Percentiles rank a stretch among this genome's conserved stretches.
Conservation (phyloP, 1,139 yeast species). For the Protomyces gravidus region DNA sequence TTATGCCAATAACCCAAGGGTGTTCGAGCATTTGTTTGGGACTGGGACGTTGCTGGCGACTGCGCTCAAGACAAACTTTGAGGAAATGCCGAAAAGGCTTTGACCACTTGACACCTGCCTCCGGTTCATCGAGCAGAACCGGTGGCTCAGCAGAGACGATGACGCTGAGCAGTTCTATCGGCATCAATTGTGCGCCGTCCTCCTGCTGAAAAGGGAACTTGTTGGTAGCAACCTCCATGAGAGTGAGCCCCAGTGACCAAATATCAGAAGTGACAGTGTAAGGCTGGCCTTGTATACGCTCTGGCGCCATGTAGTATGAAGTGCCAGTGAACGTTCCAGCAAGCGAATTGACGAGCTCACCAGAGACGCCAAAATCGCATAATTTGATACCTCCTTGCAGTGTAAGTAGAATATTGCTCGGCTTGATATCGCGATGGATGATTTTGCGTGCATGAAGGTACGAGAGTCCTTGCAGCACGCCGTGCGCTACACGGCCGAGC, state of each 20-base stretch:
- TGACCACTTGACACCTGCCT: slow-evolving; percentile 74
- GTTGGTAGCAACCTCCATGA: slow-evolving; percentile 83
- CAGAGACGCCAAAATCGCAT: slow-evolving; percentile 96
- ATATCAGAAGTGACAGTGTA: slow-evolving; percentile 92
- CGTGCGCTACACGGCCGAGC: slow-evolving; percentile 67
- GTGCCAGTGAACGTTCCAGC: slow-evolving; percentile 97
- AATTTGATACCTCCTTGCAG: slow-evolving; percentile 80
- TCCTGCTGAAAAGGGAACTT: slow-evolving; percentile 49
- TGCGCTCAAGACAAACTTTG: slow-evolving; percentile 73
- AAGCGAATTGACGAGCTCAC: slow-evolving; percentile 88
- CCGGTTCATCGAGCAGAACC: slow-evolving; percentile 68
- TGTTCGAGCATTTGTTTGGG: slow-evolving; percentile 89
- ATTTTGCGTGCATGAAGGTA: slow-evolving; percentile 74
- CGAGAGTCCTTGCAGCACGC: slow-evolving; percentile 78
- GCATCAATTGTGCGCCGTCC: slow-evolving; percentile 50
- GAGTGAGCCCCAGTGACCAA: slow-evolving; percentile 91
- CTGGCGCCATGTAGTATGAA: slow-evolving; percentile 98
- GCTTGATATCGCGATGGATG: slow-evolving; percentile 95
- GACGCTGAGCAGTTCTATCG: slow-evolving; percentile 77
- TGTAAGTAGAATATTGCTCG: slow-evolving; percentile 80
- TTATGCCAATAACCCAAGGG: slow-evolving; percentile 77
- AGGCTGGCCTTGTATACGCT: slow-evolving; percentile 87
- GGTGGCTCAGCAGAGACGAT: slow-evolving; percentile 79
- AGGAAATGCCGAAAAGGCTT: slow-evolving; percentile 77
- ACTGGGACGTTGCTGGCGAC: slow-evolving; percentile 73